Evolutionary conservation across 305 asterid genomes (phyloP), one percentile per base, ranked within the genome.

Genomic region (Rubia balearica): DNA sequence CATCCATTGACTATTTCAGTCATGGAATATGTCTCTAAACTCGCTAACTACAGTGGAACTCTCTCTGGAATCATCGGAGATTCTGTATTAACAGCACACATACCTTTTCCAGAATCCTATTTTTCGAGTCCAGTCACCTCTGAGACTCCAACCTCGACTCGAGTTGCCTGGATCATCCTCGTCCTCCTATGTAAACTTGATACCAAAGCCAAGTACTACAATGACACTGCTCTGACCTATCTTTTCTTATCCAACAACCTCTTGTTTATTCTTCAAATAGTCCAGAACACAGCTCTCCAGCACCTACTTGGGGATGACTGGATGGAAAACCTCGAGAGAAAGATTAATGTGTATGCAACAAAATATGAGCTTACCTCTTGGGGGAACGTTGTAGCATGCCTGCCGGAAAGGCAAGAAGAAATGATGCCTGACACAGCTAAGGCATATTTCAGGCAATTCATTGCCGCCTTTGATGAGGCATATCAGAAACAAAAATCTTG

Each of bases 101-200:
- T 81, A 22, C 78, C 85, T 17, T 84, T 80, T 60, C 84, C 87
- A 64, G 88, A 81, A 24, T 75, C 87, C 72, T 86, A 81, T 73
- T 84, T 84, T 61, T 81, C 81, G 48, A 69, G 74, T 68, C 64
- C 79, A 22, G 61, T 40, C 30, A 45, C 67, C 10, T 64, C 68
- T 4, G 77, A 69, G 17, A 21, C 51, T 43, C 75, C 74, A 70
- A 70, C 61, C 56, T 80, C 85, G 8, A 75, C 75, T 60, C 84
- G 83, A 42, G 82, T 83, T 48, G 95, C 90, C 36, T 85, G 96
- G 92, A 79, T 88, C 73, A 30, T 88, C 48, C 87, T 88, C 3
- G 80, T 82, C 27, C 89, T 88, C 3, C 88, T 88, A 24, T 88
- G 95, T 78, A 88, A 86, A 67, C 92, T 88, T 53, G 96, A 89